Evolutionary conservation across 176 grass and related monocot genomes (phyloP).

Genomic region (Calamus simplicifolius): DNA sequence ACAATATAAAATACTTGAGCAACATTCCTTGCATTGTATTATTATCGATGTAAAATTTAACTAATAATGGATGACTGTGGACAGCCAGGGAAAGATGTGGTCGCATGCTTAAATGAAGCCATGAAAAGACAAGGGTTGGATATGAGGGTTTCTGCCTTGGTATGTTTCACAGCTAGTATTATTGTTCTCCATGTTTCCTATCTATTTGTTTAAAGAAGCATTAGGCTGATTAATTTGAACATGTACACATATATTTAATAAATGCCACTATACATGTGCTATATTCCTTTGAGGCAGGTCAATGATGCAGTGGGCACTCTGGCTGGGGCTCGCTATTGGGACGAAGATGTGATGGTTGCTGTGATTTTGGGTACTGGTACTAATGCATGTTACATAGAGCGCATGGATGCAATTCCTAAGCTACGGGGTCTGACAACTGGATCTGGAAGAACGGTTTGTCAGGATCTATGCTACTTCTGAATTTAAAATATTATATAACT

Average conservation of each 20-base stretch:
- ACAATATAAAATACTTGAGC: no score
- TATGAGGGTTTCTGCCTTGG: constrained; percentile 39
- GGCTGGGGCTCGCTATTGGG: constrained; percentile 38
- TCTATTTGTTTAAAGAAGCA: no score
- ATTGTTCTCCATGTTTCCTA: no score
- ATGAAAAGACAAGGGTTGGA: constrained; percentile 34
- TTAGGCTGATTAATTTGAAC: no score
- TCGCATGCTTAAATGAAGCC: constrained; percentile 31
- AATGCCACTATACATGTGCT: no score
- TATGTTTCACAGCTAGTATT: not conserved
- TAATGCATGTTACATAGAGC: constrained; percentile 58
- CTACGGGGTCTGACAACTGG: constrained; percentile 23
- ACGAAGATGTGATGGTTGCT: constrained; percentile 40
- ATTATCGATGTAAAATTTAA: not conserved
- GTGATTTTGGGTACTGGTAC: constrained; percentile 65
- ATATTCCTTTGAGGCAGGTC: constrained; percentile 12
- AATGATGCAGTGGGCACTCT: constrained; percentile 42
- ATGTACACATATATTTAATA: no score
- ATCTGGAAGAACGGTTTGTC: constrained; percentile 49
- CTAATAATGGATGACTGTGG: not conserved
- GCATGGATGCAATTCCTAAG: constrained; percentile 40
- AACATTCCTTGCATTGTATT: no score
- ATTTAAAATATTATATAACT: no score
- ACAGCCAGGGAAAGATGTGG: constrained; percentile 31
- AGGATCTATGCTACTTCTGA: no score